phyloP scores from a whole-genome alignment of 1,284 basidiomycete genomes.

The Termitomyces sp. region DNA sequence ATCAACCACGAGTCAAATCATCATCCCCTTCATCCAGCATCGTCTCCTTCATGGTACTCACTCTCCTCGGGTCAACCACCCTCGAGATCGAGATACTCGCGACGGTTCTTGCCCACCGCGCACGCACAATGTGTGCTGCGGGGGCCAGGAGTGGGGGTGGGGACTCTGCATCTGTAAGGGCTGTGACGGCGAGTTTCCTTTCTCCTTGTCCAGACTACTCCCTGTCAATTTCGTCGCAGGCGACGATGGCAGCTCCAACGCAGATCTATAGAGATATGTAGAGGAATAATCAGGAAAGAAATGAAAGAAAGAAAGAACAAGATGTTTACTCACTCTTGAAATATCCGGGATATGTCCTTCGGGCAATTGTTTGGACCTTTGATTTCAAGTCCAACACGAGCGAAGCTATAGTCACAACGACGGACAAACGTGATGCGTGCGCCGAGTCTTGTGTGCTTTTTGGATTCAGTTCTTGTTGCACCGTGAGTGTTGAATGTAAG shows the following conservation, averaged over 20 bases:
- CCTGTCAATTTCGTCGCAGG: slow-evolving; percentile 78
- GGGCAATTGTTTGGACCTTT: no score
- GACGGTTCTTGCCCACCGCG: slow-evolving; percentile 10
- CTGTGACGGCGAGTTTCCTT: no score
- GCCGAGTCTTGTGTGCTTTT: no score
- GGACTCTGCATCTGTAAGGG: background rate
- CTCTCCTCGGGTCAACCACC: background rate
- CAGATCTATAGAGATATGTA: background rate
- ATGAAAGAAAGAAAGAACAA: no score
- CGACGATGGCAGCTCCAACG: slow-evolving; percentile 66
- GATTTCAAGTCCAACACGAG: no score
- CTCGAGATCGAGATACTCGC: background rate
- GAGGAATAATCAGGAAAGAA: no score
- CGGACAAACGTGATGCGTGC: no score
- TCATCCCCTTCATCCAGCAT: slow-evolving; percentile 20
- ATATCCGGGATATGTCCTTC: no score
- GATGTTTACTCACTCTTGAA: no score
- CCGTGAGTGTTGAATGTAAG: no score
- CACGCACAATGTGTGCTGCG: background rate
- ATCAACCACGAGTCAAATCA: slow-evolving; percentile 58
- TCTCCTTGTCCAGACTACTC: slow-evolving; percentile 49
- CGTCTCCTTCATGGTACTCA: slow-evolving; percentile 3
- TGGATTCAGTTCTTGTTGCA: no score
- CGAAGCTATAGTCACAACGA: no score
- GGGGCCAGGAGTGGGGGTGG: background rate